A percentile compares a stretch with the other conserved stretches of the same genome.
phyloP scores from a whole-genome alignment of 805 yeast genomes.

The Suhomyces xylopsoci region DNA sequence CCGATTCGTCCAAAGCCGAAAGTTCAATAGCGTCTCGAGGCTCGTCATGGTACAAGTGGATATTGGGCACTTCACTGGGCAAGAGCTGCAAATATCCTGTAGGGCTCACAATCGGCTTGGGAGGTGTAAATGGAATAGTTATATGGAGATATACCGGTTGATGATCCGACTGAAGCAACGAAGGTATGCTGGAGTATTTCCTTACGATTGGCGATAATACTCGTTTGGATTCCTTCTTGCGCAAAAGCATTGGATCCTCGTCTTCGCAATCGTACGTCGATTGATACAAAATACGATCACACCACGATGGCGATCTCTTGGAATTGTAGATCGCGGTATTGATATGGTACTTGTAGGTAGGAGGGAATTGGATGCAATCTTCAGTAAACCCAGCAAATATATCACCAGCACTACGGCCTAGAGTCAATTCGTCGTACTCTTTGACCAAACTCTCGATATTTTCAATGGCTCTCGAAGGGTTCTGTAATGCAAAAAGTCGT shows the following conservation, averaged over 20 bases:
- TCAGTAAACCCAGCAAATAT: conserved; percentile 67
- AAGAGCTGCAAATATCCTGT: conserved; percentile 30
- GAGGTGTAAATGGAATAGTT: conserved; percentile 43
- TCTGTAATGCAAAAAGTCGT: conserved; percentile 23
- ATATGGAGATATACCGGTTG: conserved; percentile 65
- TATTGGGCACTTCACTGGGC: conserved; percentile 12
- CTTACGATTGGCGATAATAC: conserved; percentile 22
- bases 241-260: background rate
- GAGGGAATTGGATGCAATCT: conserved; percentile 61
- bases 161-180: conserved; percentile 67
- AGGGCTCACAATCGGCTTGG: conserved; percentile 28
- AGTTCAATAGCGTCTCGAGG: conserved; percentile 5
- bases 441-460: conserved; percentile 20
- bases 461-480: conserved; percentile 13
- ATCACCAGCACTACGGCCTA: conserved; percentile 38
- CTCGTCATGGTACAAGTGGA: conserved; percentile 1
- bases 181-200: conserved; percentile 48
- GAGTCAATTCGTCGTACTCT: conserved; percentile 50
- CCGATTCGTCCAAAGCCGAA: conserved; percentile 15
- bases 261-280: conserved; percentile 29
- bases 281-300: conserved; percentile 74
- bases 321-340: conserved; percentile 51
- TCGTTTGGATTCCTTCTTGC: background rate
- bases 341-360: conserved; percentile 69
- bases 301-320: conserved; percentile 81